Percentiles rank a stretch among this genome's conserved stretches.
These are phyloP conservation scores for Cercis canadensis DNA, from an alignment of 306 rosid species.

Conservation along the genomic window DNA sequence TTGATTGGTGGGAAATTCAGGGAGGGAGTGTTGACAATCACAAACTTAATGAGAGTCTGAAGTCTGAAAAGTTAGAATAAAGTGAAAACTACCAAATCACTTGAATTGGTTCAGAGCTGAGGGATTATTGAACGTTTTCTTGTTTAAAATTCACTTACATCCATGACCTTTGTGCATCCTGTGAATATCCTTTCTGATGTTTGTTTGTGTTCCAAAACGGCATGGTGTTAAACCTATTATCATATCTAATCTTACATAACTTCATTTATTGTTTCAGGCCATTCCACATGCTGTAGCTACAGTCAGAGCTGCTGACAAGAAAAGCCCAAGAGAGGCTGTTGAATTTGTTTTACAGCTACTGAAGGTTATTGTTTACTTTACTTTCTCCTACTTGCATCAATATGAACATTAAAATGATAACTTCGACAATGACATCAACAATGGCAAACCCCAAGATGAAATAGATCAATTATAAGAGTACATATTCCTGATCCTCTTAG, in stretches of 20 bases:
- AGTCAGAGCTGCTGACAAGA: slow-evolving; percentile 83
- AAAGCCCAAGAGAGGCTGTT: slow-evolving; percentile 97
- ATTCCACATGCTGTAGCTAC: slow-evolving; percentile 94
- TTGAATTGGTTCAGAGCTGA: not conserved
- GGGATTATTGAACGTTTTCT: not conserved
- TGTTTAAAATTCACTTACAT: not conserved
- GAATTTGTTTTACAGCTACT: slow-evolving; percentile 92
- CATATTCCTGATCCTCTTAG: not conserved
- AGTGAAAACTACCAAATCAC: too few relatives aligned
- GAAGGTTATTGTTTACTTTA: slow-evolving; percentile 61
- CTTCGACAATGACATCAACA: not conserved
- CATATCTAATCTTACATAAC: slow-evolving; percentile 20
- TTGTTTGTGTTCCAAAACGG: not conserved
- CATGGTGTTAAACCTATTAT: slow-evolving; percentile 8
- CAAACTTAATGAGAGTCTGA: too few relatives aligned
- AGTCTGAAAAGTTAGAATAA: too few relatives aligned
- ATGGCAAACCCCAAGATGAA: not conserved
- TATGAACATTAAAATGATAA: slow-evolving; percentile 1
- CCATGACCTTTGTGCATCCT: not conserved
- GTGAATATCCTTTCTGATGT: slow-evolving; percentile 1
- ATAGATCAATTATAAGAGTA: not conserved
- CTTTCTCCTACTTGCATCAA: slow-evolving; percentile 12
- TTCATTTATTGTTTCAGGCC: slow-evolving; percentile 60
- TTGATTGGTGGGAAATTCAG: too few relatives aligned
- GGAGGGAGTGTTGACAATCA: too few relatives aligned